phyloP scores from a whole-genome alignment of 208 protist species.

The Sergeia podlipaevii region DNA sequence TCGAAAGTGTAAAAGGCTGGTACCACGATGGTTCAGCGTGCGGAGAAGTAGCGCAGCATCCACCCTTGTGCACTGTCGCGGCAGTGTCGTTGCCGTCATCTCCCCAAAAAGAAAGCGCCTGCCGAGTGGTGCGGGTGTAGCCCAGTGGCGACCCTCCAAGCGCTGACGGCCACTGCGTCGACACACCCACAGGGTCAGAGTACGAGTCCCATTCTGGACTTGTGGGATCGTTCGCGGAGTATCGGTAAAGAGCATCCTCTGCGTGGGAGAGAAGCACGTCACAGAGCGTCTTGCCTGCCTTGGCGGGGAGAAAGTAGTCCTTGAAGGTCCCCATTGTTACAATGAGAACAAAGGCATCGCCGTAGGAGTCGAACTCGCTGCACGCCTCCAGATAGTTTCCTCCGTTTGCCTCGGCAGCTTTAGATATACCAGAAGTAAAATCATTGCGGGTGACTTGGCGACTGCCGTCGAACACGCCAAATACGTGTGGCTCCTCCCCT shows the following conservation, averaged over 20 bases:
- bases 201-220: not conserved
- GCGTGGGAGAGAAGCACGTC: not conserved
- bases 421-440: not conserved
- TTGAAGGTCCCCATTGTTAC: constrained; percentile 1
- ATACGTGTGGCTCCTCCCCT: not conserved
- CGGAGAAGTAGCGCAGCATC: not conserved
- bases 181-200: not conserved
- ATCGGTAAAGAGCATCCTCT: not conserved
- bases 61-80: not conserved
- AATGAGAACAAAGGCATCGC: not conserved
- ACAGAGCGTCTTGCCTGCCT: not conserved
- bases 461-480: not conserved
- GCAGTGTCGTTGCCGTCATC: not conserved
- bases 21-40: not conserved
- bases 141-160: constrained; percentile 1
- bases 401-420: no score
- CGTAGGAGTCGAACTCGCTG: not conserved
- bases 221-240: not conserved
- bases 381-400: not conserved
- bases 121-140: not conserved
- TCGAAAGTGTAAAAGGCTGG: not conserved
- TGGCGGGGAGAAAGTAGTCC: constrained; percentile 4
- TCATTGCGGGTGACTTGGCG: not conserved
- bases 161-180: not conserved
- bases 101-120: constrained; percentile 1